These are phyloP conservation scores for Stylosanthes scabra DNA, from an alignment of 331 rosid species.

Conservation along the genomic window DNA sequence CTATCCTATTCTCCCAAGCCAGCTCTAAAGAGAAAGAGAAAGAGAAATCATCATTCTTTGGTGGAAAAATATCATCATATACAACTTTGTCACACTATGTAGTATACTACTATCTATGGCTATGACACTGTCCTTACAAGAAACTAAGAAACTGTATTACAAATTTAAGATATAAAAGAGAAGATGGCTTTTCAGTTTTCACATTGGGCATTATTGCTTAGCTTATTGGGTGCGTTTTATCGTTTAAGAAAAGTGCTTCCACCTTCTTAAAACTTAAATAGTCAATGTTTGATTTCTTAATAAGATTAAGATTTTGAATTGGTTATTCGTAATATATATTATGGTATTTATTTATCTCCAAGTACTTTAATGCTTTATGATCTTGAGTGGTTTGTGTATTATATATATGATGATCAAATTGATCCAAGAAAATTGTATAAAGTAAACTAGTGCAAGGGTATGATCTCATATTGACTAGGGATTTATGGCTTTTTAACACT, in stretches of 20 bases:
- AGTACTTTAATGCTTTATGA: constrained; percentile 36
- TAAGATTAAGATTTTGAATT: not conserved
- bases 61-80: constrained; percentile 31
- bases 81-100: too few relatives aligned
- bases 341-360: constrained; percentile 2
- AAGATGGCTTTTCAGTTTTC: not conserved
- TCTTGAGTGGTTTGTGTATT: not conserved
- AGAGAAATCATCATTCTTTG: constrained; percentile 27
- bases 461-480: constrained; percentile 15
- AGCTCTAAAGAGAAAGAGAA: constrained; percentile 42
- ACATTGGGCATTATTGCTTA: constrained; percentile 9
- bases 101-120: constrained; percentile 10
- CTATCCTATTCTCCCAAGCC: constrained; percentile 32
- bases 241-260: constrained; percentile 50
- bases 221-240: constrained; percentile 35
- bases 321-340: not conserved
- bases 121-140: constrained; percentile 38
- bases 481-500: constrained; percentile 12
- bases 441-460: constrained; percentile 10
- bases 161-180: not conserved
- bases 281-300: constrained; percentile 25
- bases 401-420: constrained; percentile 6
- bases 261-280: constrained; percentile 17
- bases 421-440: constrained; percentile 15
- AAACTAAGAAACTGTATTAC: constrained; percentile 12